Evolutionary conservation across 2,329 filamentous ascomycete genomes (phyloP).

Genomic region (Akanthomyces uredinophilus): DNA sequence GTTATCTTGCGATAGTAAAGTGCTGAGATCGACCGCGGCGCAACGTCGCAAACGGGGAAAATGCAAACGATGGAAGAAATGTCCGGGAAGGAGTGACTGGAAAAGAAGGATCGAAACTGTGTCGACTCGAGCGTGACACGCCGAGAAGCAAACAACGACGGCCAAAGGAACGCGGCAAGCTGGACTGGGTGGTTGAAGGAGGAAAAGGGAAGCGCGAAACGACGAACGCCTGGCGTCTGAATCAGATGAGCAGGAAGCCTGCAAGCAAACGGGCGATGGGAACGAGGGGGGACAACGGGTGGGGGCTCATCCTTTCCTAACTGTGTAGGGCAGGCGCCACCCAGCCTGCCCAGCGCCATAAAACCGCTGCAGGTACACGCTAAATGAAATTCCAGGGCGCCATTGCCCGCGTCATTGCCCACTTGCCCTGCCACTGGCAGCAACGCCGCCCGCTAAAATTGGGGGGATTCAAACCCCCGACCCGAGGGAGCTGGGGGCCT

Average conservation of each 20-base stretch:
- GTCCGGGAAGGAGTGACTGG: constrained; percentile 20
- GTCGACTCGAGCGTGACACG: background rate
- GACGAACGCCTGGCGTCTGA: background rate
- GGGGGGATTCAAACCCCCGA: background rate
- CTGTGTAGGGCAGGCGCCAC: constrained; percentile 7
- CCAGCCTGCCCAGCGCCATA: background rate
- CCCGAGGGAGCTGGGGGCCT: background rate
- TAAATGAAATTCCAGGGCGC: background rate
- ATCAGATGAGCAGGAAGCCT: constrained; percentile 1
- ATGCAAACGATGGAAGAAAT: background rate
- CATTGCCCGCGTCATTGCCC: background rate
- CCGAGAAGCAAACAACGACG: constrained; percentile 21
- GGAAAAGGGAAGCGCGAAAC: background rate
- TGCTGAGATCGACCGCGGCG: background rate
- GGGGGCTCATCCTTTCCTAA: background rate
- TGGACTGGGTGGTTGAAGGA: constrained; percentile 8
- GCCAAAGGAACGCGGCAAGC: constrained; percentile 6
- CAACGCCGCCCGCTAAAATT: background rate
- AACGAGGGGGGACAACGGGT: background rate
- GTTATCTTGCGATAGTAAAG: background rate
- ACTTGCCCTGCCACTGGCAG: background rate
- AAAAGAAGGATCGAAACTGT: constrained; percentile 15
- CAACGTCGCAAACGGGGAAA: constrained; percentile 3
- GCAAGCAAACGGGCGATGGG: background rate
- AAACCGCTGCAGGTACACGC: background rate